Conservation (phyloP, 2,329 filamentous ascomycete genomes). For the Hirsutella thompsonii region DNA sequence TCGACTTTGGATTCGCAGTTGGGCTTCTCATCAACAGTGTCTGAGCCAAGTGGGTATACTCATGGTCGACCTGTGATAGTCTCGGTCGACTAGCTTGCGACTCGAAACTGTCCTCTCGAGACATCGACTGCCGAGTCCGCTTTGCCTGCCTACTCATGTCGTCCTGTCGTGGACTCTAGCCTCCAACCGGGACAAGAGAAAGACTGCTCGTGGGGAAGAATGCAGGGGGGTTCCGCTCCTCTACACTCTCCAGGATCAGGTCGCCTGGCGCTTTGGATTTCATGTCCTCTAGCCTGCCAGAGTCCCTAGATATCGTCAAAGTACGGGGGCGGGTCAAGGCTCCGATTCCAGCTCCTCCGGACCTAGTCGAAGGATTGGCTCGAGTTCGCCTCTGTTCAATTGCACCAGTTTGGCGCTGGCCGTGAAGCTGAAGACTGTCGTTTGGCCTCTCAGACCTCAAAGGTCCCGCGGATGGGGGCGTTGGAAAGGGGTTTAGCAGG, state of each 20-base stretch:
- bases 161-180: background rate
- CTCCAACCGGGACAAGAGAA: background rate
- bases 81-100: background rate
- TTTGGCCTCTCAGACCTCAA: background rate
- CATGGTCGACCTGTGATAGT: background rate
- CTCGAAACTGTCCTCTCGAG: background rate
- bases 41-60: slow-evolving; percentile 2
- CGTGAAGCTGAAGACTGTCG: too few relatives aligned
- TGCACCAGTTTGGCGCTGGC: background rate
- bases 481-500: background rate
- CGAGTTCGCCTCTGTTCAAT: background rate
- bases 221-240: background rate
- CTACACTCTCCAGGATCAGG: background rate
- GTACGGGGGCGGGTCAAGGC: background rate
- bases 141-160: background rate
- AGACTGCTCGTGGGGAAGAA: background rate
- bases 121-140: background rate
- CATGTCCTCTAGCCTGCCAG: background rate
- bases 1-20: background rate
- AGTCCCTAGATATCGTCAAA: background rate
- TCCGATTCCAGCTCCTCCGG: background rate
- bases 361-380: background rate
- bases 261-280: background rate
- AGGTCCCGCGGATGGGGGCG: slow-evolving; percentile 1
- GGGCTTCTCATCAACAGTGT: slow-evolving; percentile 3